Conservation (phyloP, 1,284 basidiomycete species). For the Cutaneotrichosporon arboriforme region DNA sequence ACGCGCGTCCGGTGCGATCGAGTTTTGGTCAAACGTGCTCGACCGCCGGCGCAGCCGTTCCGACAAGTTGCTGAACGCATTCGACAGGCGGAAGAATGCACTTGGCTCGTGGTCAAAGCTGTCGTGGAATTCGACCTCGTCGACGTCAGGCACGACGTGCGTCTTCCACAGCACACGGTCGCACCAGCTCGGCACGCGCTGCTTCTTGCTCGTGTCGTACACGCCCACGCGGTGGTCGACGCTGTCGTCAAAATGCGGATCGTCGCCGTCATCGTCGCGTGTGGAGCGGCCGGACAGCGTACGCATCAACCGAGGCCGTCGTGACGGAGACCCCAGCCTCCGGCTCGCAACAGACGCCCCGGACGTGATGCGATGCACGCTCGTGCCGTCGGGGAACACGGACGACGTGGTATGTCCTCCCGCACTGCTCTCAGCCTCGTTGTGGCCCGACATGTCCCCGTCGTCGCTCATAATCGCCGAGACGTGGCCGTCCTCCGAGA, state of each 20-base stretch:
- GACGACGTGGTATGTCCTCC: too few species aligned
- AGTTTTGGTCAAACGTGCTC: background rate
- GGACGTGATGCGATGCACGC: background rate
- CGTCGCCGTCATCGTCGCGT: slow-evolving; percentile 14
- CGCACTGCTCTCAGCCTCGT: too few species aligned
- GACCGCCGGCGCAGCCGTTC: slow-evolving; percentile 27
- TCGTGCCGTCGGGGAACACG: background rate
- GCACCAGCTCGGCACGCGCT: slow-evolving; percentile 52
- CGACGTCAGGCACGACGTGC: slow-evolving; percentile 33
- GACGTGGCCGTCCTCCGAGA: slow-evolving; percentile 6
- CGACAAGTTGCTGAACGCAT: slow-evolving; percentile 31
- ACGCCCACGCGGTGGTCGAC: slow-evolving; percentile 45
- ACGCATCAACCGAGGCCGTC: slow-evolving; percentile 18
- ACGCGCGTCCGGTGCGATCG: background rate
- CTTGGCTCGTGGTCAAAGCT: background rate
- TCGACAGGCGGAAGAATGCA: slow-evolving; percentile 26
- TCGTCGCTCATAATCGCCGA: slow-evolving; percentile 4
- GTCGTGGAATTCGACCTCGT: slow-evolving; percentile 1
- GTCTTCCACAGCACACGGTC: slow-evolving; percentile 49
- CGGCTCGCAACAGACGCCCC: background rate
- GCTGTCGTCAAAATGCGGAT: slow-evolving; percentile 25
- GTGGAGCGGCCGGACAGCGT: slow-evolving; percentile 27
- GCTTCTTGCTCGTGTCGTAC: slow-evolving; percentile 52
- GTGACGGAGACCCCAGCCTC: background rate
- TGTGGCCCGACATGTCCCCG: too few species aligned